These are phyloP conservation scores for Entamoeba histolytica DNA, from an alignment of 208 protist species.

Conservation along the genomic window DNA sequence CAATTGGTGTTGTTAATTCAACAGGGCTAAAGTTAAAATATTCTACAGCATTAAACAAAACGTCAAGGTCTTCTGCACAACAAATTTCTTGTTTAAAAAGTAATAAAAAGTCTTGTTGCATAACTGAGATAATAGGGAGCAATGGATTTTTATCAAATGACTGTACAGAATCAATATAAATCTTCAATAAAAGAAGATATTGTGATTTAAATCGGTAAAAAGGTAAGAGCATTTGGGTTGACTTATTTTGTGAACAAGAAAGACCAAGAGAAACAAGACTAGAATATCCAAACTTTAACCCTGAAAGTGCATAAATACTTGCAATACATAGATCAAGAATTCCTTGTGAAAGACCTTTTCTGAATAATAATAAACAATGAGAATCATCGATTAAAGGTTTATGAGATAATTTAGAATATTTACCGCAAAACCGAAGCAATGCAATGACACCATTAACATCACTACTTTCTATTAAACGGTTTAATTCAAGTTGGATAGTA, in stretches of 20 bases:
- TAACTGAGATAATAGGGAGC: background rate
- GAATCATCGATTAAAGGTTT: background rate
- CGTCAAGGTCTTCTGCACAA: background rate
- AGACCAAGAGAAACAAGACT: background rate
- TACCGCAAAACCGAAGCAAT: background rate
- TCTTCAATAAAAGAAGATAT: background rate
- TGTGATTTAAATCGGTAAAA: background rate
- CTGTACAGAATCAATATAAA: background rate
- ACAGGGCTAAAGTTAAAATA: background rate
- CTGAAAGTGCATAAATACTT: background rate
- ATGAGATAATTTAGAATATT: background rate
- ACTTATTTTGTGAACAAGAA: background rate
- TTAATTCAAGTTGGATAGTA: background rate
- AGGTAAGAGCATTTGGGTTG: background rate
- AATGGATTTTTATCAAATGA: background rate
- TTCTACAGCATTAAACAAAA: background rate
- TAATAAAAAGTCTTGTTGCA: background rate
- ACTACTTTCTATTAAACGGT: background rate
- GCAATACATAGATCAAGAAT: background rate
- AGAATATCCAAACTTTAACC: background rate
- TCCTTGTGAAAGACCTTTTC: background rate
- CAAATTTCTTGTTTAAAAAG: background rate
- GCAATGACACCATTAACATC: background rate
- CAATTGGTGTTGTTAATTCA: background rate
- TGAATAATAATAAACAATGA: background rate